Evolutionary conservation across 148 eudicot genomes (phyloP).

Genomic region (Spergularia bocconei): DNA sequence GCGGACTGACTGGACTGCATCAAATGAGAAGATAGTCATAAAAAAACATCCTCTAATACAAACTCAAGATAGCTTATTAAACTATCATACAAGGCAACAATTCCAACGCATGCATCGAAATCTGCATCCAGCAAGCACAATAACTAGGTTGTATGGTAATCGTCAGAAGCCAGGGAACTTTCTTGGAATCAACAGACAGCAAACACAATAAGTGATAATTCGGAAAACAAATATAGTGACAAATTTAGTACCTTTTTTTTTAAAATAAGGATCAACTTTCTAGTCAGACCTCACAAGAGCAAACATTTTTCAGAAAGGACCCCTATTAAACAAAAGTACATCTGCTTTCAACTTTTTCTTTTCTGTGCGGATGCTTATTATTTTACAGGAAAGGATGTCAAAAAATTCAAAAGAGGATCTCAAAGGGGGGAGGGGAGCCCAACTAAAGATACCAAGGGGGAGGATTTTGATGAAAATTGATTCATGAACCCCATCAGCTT

Average conservation of each 20-base stretch:
- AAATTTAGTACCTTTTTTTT: background rate
- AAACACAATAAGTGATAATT: background rate
- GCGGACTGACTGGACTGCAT: constrained; percentile 96
- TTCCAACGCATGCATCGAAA: background rate
- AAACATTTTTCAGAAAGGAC: background rate
- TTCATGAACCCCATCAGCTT: no score
- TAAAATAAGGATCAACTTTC: background rate
- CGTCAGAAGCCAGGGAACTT: background rate
- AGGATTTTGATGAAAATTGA: no score
- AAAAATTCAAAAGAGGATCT: no score
- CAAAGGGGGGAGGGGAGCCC: no score
- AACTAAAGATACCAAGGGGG: no score
- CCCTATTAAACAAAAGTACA: background rate
- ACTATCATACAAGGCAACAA: constrained; percentile 6
- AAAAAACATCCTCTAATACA: constrained; percentile 1
- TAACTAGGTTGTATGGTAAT: background rate
- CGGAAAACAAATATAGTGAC: background rate
- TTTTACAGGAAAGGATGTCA: no score
- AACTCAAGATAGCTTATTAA: background rate
- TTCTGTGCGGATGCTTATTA: background rate
- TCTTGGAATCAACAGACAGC: constrained; percentile 1
- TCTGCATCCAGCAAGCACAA: background rate
- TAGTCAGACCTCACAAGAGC: background rate
- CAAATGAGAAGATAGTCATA: constrained; percentile 33
- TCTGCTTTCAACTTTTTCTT: background rate